Conservation (phyloP, 805 yeast species). For the Jamesozyma rosinii region DNA sequence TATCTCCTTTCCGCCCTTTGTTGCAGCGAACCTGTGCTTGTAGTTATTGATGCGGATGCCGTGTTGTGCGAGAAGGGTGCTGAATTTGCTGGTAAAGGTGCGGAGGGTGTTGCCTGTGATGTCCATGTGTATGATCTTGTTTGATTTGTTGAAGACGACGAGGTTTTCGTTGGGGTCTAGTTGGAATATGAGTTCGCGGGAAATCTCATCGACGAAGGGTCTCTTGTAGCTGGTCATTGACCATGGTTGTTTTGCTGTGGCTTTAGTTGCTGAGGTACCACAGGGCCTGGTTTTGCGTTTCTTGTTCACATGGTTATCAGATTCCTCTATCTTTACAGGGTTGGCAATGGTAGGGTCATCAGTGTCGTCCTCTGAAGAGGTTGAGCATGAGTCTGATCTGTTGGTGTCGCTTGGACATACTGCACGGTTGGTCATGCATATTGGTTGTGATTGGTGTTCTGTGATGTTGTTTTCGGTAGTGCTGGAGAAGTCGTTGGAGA, state of each 20-base stretch:
- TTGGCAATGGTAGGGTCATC: neutral
- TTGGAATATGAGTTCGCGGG: conserved; percentile 36
- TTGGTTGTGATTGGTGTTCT: neutral
- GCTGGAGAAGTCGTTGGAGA: neutral
- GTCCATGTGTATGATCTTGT: conserved; percentile 16
- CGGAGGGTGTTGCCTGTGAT: conserved; percentile 6
- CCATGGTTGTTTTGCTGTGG: conserved; percentile 4
- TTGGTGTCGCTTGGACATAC: neutral
- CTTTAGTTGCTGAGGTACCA: too few species aligned
- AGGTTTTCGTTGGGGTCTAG: conserved; percentile 25
- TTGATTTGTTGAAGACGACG: conserved; percentile 26
- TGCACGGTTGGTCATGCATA: conserved; percentile 34
- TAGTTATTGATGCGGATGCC: conserved; percentile 8
- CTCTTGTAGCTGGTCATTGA: conserved; percentile 32
- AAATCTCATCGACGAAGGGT: conserved; percentile 34
- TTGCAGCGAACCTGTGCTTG: conserved; percentile 6
- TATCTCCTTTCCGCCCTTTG: neutral
- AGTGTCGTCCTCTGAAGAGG: neutral
- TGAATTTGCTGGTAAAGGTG: conserved; percentile 3
- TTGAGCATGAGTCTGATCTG: neutral
- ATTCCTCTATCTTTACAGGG: too few species aligned
- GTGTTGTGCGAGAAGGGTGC: neutral
- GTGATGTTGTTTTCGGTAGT: neutral
- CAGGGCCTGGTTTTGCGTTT: neutral
- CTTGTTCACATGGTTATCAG: neutral